Evolutionary conservation across 2,329 filamentous ascomycete genomes (phyloP).

Genomic region (Hypoxylon sp.): DNA sequence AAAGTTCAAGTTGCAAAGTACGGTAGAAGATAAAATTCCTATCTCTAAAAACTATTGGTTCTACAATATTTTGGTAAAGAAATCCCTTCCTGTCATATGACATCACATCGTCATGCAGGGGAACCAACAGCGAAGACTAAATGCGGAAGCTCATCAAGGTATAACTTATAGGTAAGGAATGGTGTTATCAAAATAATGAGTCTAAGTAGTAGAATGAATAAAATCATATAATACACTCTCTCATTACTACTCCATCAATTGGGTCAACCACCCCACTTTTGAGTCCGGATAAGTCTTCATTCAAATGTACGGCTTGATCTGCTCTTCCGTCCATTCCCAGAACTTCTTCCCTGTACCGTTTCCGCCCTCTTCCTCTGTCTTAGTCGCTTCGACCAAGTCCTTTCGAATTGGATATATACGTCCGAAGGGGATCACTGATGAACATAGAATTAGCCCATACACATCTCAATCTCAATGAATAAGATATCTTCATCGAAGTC

Average conservation of each 20-base stretch:
- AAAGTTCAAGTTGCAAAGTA: slow-evolving; percentile 12
- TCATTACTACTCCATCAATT: background rate
- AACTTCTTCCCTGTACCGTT: slow-evolving; percentile 57
- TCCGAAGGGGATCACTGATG: slow-evolving; percentile 63
- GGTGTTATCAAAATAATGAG: background rate
- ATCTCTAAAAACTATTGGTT: background rate
- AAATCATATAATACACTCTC: background rate
- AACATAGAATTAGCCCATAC: slow-evolving; percentile 12
- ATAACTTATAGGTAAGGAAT: background rate
- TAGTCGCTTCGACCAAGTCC: slow-evolving; percentile 53
- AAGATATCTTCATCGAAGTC: background rate
- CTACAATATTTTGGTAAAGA: background rate
- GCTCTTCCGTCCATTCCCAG: slow-evolving; percentile 62
- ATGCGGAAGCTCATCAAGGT: background rate
- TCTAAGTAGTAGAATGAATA: background rate
- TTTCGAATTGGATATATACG: slow-evolving; percentile 52
- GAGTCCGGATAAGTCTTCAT: background rate
- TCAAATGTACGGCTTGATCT: slow-evolving; percentile 52
- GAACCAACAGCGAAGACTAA: background rate
- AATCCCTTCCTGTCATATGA: slow-evolving; percentile 4
- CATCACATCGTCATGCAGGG: slow-evolving; percentile 4
- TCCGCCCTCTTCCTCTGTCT: slow-evolving; percentile 56
- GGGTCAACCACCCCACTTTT: background rate
- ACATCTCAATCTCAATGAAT: background rate
- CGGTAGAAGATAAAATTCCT: slow-evolving; percentile 35